Conservation (phyloP, 176 grass and related monocot species). For the Musa schizocarpa region DNA sequence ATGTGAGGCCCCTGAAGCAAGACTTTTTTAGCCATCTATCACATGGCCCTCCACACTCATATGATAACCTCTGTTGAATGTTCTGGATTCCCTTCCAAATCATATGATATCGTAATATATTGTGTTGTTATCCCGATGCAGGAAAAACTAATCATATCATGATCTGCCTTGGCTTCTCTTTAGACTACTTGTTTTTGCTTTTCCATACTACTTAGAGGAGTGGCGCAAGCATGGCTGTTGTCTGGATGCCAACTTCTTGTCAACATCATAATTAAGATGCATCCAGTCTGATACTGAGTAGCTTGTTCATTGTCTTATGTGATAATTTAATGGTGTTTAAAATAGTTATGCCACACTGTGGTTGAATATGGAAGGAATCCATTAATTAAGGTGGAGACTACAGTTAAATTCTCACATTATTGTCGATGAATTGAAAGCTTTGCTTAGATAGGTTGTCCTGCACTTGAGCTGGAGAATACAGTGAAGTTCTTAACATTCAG, state of each 20-base stretch:
- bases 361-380: not conserved
- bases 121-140: not conserved
- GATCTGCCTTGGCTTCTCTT: not conserved
- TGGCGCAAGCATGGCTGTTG: not conserved
- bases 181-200: not conserved
- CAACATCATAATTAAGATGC: not conserved
- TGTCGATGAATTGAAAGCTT: not conserved
- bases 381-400: not conserved
- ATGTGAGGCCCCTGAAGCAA: not conserved
- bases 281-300: not conserved
- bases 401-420: not conserved
- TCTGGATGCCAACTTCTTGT: not conserved
- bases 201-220: not conserved
- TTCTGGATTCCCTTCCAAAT: too few relatives aligned
- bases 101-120: too few relatives aligned
- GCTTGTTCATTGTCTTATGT: not conserved
- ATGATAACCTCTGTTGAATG: not conserved
- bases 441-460: not conserved
- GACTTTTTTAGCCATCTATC: not conserved
- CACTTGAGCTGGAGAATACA: not conserved
- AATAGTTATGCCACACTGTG: not conserved
- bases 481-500: too few relatives aligned
- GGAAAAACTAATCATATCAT: not conserved
- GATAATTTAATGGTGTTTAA: not conserved
- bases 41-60: not conserved